A percentile compares a stretch with the other conserved stretches of the same genome.
These are phyloP conservation scores for Xylaria sp. DNA, from an alignment of 2,329 filamentous ascomycete species.

Conservation along the genomic window DNA sequence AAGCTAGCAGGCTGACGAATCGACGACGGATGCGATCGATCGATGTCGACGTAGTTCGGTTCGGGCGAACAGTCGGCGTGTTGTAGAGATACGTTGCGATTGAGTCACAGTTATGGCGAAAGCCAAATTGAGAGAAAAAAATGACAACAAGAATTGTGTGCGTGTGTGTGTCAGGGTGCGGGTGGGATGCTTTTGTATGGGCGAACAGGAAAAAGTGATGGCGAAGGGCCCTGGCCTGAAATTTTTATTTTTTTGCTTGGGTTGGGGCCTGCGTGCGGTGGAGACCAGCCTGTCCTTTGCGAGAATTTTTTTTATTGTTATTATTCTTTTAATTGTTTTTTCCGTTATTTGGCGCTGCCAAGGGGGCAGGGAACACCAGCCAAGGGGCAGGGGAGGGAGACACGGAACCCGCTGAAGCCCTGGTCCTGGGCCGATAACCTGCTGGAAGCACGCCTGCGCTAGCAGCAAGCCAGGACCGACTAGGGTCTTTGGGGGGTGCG, in stretches of 20 bases:
- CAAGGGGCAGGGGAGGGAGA: slow-evolving; percentile 27
- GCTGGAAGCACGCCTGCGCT: slow-evolving; percentile 16
- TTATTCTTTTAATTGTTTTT: slow-evolving; percentile 27
- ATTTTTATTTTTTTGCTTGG: neutral
- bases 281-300: slow-evolving; percentile 21
- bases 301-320: slow-evolving; percentile 34
- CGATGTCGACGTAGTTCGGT: slow-evolving; percentile 26
- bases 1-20: slow-evolving; percentile 25
- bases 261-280: slow-evolving; percentile 23
- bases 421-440: slow-evolving; percentile 36
- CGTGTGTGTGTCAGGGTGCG: slow-evolving; percentile 42
- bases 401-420: slow-evolving; percentile 28
- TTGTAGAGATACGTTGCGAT: slow-evolving; percentile 30
- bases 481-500: neutral
- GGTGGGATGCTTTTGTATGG: slow-evolving; percentile 41
- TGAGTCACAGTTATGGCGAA: slow-evolving; percentile 47
- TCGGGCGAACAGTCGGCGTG: slow-evolving; percentile 35
- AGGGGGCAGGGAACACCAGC: slow-evolving; percentile 28
- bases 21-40: slow-evolving; percentile 3
- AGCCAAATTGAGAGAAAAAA: slow-evolving; percentile 48
- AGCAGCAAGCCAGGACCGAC: neutral
- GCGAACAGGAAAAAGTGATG: neutral
- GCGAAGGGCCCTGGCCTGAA: slow-evolving; percentile 21
- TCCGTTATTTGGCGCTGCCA: slow-evolving; percentile 20
- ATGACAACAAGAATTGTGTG: slow-evolving; percentile 9